A percentile compares a stretch with the other conserved stretches of the same genome.
Conservation (phyloP, 2,329 filamentous ascomycete species). For the Alternaria hordeiaustralica region DNA sequence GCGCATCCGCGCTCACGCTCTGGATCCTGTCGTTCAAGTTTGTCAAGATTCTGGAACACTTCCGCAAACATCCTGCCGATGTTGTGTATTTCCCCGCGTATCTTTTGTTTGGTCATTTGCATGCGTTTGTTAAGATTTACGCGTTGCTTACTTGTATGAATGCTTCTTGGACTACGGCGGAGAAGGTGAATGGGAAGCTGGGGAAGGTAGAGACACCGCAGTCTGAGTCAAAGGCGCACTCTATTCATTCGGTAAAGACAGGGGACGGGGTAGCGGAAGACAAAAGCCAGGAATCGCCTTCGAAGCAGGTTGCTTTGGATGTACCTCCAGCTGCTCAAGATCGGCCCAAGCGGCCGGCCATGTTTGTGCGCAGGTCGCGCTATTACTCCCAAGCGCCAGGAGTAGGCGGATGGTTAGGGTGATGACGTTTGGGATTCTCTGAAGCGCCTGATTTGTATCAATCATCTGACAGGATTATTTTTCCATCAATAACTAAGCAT, state of each 20-base stretch:
- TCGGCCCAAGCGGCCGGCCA: background rate
- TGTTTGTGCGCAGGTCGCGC: background rate
- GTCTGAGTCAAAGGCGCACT: too few species aligned
- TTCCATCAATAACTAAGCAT: too few species aligned
- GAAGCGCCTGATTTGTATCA: too few species aligned
- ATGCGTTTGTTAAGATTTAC: background rate
- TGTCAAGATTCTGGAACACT: background rate
- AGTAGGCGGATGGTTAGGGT: background rate
- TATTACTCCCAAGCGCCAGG: background rate
- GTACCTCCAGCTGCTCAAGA: background rate
- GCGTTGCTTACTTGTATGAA: background rate
- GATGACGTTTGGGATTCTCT: too few species aligned
- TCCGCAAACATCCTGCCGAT: background rate
- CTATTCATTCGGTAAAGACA: too few species aligned
- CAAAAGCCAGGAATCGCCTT: accelerated
- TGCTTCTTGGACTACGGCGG: background rate
- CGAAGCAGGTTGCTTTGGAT: background rate
- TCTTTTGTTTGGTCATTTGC: background rate
- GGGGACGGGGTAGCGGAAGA: background rate
- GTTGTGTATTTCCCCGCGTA: background rate
- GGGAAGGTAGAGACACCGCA: background rate
- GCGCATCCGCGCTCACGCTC: background rate
- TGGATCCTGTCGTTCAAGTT: background rate
- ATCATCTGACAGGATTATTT: too few species aligned
- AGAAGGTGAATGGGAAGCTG: background rate